Conservation (phyloP, 208 protist species). For the Strigomonas galati region DNA sequence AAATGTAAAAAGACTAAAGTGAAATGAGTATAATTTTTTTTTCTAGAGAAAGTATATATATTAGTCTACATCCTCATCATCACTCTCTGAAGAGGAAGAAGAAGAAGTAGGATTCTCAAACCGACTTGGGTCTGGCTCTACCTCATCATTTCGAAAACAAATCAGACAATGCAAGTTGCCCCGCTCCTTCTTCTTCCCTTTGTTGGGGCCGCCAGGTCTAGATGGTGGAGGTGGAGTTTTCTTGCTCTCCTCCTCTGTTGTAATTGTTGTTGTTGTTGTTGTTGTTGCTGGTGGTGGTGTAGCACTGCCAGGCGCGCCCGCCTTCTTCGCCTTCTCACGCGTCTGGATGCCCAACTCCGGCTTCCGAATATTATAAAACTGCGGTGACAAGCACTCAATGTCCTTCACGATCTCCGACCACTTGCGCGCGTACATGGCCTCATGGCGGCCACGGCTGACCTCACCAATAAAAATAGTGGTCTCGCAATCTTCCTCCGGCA, state of each 20-base stretch:
- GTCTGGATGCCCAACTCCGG: slow-evolving; percentile 80
- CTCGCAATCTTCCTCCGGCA: slow-evolving; percentile 41
- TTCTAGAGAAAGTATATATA: neutral
- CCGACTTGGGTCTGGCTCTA: slow-evolving; percentile 46
- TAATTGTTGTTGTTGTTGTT: neutral
- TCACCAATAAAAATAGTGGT: slow-evolving; percentile 91
- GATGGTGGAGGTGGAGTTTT: neutral
- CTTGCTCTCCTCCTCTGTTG: slow-evolving; percentile 1
- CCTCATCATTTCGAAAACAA: slow-evolving; percentile 76
- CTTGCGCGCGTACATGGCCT: slow-evolving; percentile 79
- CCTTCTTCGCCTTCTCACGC: slow-evolving; percentile 34
- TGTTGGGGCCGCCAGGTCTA: neutral
- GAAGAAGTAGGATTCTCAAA: slow-evolving; percentile 37
- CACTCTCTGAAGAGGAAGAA: neutral
- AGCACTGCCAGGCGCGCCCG: neutral
- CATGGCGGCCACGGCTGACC: slow-evolving; percentile 80
- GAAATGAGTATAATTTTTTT: slow-evolving; percentile 2
- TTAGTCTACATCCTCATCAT: neutral
- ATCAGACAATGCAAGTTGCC: slow-evolving; percentile 87
- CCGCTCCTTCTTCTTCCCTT: slow-evolving; percentile 12
- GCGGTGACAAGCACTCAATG: slow-evolving; percentile 63
- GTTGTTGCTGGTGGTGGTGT: slow-evolving; percentile 2
- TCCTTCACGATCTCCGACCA: slow-evolving; percentile 85
- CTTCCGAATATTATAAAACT: slow-evolving; percentile 89
- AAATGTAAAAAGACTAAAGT: slow-evolving; percentile 7